phyloP scores from a whole-genome alignment of 2,329 filamentous ascomycete genomes.

The Chalara sp. region DNA sequence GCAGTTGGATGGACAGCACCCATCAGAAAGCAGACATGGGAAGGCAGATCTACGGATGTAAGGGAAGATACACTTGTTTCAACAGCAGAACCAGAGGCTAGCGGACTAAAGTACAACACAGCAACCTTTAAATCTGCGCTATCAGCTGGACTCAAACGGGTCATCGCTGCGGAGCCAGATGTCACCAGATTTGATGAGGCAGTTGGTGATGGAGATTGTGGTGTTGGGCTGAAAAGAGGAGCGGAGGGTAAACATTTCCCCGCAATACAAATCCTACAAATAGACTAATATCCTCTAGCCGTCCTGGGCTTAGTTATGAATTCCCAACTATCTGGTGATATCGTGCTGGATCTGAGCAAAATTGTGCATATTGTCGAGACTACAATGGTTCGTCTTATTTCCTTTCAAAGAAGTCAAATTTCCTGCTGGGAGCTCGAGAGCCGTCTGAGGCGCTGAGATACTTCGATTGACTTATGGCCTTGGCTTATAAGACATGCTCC shows the following conservation, averaged over 20 bases:
- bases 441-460: too few species aligned
- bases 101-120: conserved; percentile 23
- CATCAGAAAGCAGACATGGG: conserved; percentile 52
- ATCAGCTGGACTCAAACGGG: conserved; percentile 44
- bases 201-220: conserved; percentile 68
- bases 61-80: conserved; percentile 16
- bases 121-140: conserved; percentile 44
- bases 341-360: conserved; percentile 50
- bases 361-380: conserved; percentile 60
- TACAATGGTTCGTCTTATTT: conserved; percentile 40
- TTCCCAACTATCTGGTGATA: conserved; percentile 44
- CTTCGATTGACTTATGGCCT: too few species aligned
- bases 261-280: background rate
- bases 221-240: conserved; percentile 60
- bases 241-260: conserved; percentile 41
- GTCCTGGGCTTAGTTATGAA: conserved; percentile 36
- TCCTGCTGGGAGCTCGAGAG: too few species aligned
- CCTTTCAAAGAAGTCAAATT: too few species aligned
- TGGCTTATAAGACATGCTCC: too few species aligned
- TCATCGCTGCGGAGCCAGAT: conserved; percentile 58
- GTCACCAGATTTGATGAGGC: conserved; percentile 64
- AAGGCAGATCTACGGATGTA: conserved; percentile 34
- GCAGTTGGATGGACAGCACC: conserved; percentile 61
- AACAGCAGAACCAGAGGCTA: conserved; percentile 27
- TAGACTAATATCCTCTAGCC: conserved; percentile 20